phyloP scores from a whole-genome alignment of 345 rosid genomes.

The Hypericum perforatum region DNA sequence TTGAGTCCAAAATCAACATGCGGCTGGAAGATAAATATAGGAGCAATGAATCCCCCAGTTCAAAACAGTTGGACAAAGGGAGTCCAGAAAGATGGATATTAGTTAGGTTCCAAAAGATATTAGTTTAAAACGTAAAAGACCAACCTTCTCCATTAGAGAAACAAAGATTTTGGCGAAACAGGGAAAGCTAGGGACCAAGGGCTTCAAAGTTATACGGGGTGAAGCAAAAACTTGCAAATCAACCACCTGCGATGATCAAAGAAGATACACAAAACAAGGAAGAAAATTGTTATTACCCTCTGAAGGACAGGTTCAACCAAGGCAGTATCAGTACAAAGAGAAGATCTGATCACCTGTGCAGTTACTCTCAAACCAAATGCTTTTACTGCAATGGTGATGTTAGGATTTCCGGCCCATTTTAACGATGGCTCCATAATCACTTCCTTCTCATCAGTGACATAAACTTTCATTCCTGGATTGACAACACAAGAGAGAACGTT shows the following conservation, averaged over 20 bases:
- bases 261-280: slow-evolving; percentile 9
- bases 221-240: slow-evolving; percentile 87
- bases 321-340: not conserved
- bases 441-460: slow-evolving; percentile 90
- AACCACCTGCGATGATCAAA: slow-evolving; percentile 43
- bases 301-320: not conserved
- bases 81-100: not conserved
- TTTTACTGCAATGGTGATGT: slow-evolving; percentile 59
- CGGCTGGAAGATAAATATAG: slow-evolving; percentile 60
- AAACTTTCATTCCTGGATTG: slow-evolving; percentile 80
- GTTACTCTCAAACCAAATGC: slow-evolving; percentile 93
- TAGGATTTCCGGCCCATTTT: slow-evolving; percentile 95
- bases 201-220: slow-evolving; percentile 93
- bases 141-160: slow-evolving; percentile 93
- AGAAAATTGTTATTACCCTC: not conserved
- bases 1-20: slow-evolving; percentile 92
- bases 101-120: not conserved
- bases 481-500: no score
- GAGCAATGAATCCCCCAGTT: not conserved
- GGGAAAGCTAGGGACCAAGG: slow-evolving; percentile 88
- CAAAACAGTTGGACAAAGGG: not conserved
- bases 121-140: slow-evolving; percentile 4
- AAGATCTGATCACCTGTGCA: slow-evolving; percentile 51
- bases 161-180: slow-evolving; percentile 83
- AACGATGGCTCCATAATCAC: slow-evolving; percentile 84